Conservation (phyloP, 495 filamentous ascomycete species). For the Aspergillus asperescens region DNA sequence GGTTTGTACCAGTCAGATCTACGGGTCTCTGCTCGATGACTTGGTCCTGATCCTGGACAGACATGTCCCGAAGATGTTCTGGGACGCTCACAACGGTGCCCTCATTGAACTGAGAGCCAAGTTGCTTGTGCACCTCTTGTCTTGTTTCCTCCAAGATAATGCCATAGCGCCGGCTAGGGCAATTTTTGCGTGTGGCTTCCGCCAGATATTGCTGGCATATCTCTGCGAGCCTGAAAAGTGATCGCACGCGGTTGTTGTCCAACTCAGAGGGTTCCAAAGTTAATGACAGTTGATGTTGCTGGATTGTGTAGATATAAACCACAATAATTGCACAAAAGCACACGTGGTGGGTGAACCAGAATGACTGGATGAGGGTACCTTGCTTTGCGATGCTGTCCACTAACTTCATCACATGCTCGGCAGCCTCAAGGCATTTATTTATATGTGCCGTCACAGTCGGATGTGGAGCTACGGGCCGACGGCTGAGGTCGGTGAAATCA, state of each 20-base stretch:
- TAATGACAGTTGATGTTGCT: slow-evolving; percentile 37
- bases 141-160: slow-evolving; percentile 47
- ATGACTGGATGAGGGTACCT: slow-evolving; percentile 36
- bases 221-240: slow-evolving; percentile 40
- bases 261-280: slow-evolving; percentile 22
- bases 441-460: slow-evolving; percentile 33
- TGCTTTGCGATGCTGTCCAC: slow-evolving; percentile 37
- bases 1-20: slow-evolving; percentile 1
- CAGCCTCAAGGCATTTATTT: slow-evolving; percentile 41
- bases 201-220: slow-evolving; percentile 45
- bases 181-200: slow-evolving; percentile 45
- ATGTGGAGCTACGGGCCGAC: slow-evolving; percentile 29
- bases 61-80: slow-evolving; percentile 2
- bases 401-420: slow-evolving; percentile 36
- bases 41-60: background rate
- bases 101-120: slow-evolving; percentile 17
- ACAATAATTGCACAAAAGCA: slow-evolving; percentile 52
- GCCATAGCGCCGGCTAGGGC: slow-evolving; percentile 48
- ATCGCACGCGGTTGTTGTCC: slow-evolving; percentile 24
- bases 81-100: slow-evolving; percentile 11
- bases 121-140: slow-evolving; percentile 38
- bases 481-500: slow-evolving; percentile 44
- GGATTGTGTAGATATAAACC: slow-evolving; percentile 51
- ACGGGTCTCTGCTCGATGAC: background rate
- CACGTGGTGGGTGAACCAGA: slow-evolving; percentile 52